These are phyloP conservation scores for Batrachochytrium dendrobatidis DNA, from an alignment of 371 early-diverging fungal genomes.

Conservation along the genomic window DNA sequence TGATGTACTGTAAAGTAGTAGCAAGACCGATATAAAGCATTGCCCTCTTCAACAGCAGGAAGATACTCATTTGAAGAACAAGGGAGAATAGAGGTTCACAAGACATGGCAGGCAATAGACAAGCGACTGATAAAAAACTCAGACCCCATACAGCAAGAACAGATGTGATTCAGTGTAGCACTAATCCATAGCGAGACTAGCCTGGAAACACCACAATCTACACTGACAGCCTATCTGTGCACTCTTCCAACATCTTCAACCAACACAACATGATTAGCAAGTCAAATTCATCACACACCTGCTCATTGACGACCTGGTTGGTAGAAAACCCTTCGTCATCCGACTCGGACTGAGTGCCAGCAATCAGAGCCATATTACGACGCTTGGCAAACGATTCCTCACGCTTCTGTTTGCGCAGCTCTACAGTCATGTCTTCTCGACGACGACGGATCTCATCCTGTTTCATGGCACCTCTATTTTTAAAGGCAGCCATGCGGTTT, in stretches of 20 bases:
- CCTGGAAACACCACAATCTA: too few relatives aligned
- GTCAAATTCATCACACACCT: conserved; percentile 12
- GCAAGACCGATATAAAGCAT: too few relatives aligned
- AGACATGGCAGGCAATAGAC: too few relatives aligned
- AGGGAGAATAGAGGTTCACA: too few relatives aligned
- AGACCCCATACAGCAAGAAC: too few relatives aligned
- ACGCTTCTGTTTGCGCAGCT: conserved; percentile 92
- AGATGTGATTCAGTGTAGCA: too few relatives aligned
- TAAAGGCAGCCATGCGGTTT: conserved; percentile 47
- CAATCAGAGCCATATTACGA: conserved; percentile 62
- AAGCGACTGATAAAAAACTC: too few relatives aligned
- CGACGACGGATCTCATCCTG: conserved; percentile 89
- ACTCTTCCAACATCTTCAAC: too few relatives aligned
- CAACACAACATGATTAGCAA: neutral
- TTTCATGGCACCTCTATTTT: conserved; percentile 78
- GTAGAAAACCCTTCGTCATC: conserved; percentile 59
- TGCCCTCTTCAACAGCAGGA: too few relatives aligned
- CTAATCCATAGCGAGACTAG: too few relatives aligned
- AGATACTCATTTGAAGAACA: too few relatives aligned
- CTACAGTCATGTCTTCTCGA: conserved; percentile 86
- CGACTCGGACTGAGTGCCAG: conserved; percentile 57
- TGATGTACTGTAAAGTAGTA: neutral
- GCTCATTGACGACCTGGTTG: neutral
- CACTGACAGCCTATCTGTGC: too few relatives aligned
- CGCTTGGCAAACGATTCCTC: conserved; percentile 91